Conservation (phyloP, 345 rosid species). For the Dovyalis caffra region DNA sequence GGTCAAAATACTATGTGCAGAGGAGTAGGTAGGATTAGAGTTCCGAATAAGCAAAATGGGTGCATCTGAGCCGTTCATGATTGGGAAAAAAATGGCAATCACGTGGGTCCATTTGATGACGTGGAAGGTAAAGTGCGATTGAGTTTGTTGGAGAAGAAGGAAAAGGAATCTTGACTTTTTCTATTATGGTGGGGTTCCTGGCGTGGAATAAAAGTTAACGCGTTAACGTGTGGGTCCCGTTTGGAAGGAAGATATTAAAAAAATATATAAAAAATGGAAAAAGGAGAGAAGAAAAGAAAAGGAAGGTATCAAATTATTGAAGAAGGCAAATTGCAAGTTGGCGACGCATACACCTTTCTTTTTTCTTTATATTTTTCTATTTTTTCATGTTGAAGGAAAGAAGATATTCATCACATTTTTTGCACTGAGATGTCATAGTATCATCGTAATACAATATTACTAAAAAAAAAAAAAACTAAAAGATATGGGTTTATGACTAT, state of each 20-base stretch:
- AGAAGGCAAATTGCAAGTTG: neutral
- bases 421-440: no score
- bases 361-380: no score
- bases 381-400: no score
- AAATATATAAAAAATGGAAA: neutral
- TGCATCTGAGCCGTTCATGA: neutral
- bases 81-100: neutral
- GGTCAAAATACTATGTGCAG: neutral
- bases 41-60: neutral
- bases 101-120: neutral
- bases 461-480: no score
- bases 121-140: constrained; percentile 2
- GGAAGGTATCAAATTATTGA: constrained; percentile 1
- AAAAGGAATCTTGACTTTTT: constrained; percentile 5
- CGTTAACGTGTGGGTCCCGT: constrained; percentile 16
- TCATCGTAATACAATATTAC: no score
- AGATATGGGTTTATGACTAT: no score
- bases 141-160: neutral
- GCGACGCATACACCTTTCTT: neutral
- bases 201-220: constrained; percentile 28
- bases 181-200: constrained; percentile 13
- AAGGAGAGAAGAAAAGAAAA: neutral
- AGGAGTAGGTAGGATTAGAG: neutral
- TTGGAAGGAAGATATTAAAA: neutral
- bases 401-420: neutral